Conservation (phyloP, 2,329 filamentous ascomycete species). For the Acrodontium crateriforme region DNA sequence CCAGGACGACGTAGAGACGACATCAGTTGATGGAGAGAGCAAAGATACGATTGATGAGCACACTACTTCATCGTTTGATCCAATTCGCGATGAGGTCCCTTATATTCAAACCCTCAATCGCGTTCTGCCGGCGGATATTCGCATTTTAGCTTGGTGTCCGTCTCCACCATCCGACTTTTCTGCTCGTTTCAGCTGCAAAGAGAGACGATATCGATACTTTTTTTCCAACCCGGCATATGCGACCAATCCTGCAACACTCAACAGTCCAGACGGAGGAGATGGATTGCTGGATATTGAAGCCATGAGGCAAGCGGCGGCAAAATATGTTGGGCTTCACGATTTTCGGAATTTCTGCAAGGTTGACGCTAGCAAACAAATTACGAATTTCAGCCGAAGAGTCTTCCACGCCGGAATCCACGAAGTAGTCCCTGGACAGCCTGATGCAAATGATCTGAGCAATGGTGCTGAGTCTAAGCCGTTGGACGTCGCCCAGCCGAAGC, state of each 20-base stretch:
- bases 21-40: conserved; percentile 3
- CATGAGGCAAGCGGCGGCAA: conserved; percentile 70
- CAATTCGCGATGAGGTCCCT: conserved; percentile 64
- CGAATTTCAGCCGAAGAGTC: conserved; percentile 66
- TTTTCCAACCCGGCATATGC: conserved; percentile 87
- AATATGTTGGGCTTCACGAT: conserved; percentile 74
- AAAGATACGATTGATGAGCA: conserved; percentile 1
- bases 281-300: conserved; percentile 79
- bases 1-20: conserved; percentile 4
- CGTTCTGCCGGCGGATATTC: conserved; percentile 77
- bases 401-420: conserved; percentile 68
- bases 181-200: conserved; percentile 82
- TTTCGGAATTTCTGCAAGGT: conserved; percentile 97
- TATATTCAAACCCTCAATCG: conserved; percentile 78
- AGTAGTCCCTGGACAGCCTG: conserved; percentile 26
- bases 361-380: conserved; percentile 78
- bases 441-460: no score
- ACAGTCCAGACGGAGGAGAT: conserved; percentile 24
- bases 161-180: conserved; percentile 66
- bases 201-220: conserved; percentile 89
- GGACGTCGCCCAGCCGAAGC: conserved; percentile 36
- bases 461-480: neutral
- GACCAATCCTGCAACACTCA: conserved; percentile 39
- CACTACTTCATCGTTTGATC: conserved; percentile 38
- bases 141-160: conserved; percentile 86